Conservation (phyloP, 805 yeast genomes). For the Brettanomyces anomalus region DNA sequence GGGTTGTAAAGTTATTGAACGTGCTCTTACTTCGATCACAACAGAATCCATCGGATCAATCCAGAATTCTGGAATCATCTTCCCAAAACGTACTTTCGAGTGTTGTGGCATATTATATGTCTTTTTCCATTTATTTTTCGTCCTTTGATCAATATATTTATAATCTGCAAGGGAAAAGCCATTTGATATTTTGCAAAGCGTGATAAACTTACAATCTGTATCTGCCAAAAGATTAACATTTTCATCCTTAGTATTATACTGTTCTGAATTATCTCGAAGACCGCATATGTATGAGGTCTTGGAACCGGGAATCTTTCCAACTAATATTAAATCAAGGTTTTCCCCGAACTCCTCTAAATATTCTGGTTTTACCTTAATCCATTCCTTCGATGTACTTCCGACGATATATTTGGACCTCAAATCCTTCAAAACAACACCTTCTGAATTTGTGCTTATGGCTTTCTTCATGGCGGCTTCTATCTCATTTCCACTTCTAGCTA, state of each 20-base stretch:
- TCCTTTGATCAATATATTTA: slow-evolving; percentile 37
- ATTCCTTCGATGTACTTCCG: slow-evolving; percentile 49
- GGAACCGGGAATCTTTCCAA: slow-evolving; percentile 69
- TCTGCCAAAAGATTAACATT: slow-evolving; percentile 6
- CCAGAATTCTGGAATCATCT: slow-evolving; percentile 62
- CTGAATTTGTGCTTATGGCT: slow-evolving; percentile 58
- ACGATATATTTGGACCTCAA: slow-evolving; percentile 48
- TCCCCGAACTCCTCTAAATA: slow-evolving; percentile 82
- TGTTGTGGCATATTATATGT: slow-evolving; percentile 32
- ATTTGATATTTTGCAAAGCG: slow-evolving; percentile 76
- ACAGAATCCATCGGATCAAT: slow-evolving; percentile 69
- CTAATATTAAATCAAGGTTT: slow-evolving; percentile 66
- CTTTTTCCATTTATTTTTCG: slow-evolving; percentile 55
- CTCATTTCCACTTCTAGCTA: slow-evolving; percentile 38
- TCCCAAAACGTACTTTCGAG: slow-evolving; percentile 43
- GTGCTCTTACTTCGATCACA: slow-evolving; percentile 76
- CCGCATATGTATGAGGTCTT: slow-evolving; percentile 75
- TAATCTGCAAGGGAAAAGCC: slow-evolving; percentile 67
- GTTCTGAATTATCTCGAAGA: slow-evolving; percentile 28
- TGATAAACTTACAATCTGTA: slow-evolving; percentile 33
- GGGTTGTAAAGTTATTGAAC: slow-evolving; percentile 50
- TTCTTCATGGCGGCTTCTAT: slow-evolving; percentile 46
- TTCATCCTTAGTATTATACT: slow-evolving; percentile 3
- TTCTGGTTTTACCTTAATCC: slow-evolving; percentile 91
- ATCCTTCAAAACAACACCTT: slow-evolving; percentile 75